Percentiles rank a stretch among this genome's conserved stretches.
Conservation (phyloP, 768 basidiomycete species). For the Crassisporium funariophilum region DNA sequence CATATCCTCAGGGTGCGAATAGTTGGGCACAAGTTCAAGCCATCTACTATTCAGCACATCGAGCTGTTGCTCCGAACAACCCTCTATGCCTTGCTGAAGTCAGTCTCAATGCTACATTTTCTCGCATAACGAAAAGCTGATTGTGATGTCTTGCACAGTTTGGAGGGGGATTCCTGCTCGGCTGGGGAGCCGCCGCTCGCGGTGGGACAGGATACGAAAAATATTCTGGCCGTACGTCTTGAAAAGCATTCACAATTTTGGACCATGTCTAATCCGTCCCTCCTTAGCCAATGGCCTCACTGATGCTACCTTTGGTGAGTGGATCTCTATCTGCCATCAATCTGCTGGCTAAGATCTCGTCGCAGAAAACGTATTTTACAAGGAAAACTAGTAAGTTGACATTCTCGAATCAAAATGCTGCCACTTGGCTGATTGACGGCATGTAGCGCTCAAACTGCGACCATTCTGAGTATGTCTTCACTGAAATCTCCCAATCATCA, state of each 20-base stretch:
- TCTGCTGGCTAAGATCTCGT: conserved; percentile 3
- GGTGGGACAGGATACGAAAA: conserved; percentile 56
- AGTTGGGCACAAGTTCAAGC: conserved; percentile 53
- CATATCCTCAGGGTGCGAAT: conserved; percentile 50
- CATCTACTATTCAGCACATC: conserved; percentile 47
- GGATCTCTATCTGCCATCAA: background rate
- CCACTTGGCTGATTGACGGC: background rate
- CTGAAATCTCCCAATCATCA: conserved; percentile 11
- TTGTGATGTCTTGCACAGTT: no score
- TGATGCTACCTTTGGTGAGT: conserved; percentile 43
- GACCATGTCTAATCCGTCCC: no score
- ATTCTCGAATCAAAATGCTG: background rate
- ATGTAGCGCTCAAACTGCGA: conserved; percentile 47
- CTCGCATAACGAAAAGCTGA: no score
- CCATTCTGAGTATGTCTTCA: conserved; percentile 45
- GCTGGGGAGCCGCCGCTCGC: conserved; percentile 42
- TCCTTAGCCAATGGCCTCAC: conserved; percentile 43
- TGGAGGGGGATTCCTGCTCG: conserved; percentile 49
- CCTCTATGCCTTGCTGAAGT: conserved; percentile 57
- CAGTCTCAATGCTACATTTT: no score
- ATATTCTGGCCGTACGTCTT: conserved; percentile 36
- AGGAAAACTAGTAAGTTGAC: conserved; percentile 49
- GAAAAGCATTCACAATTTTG: no score
- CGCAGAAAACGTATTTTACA: conserved; percentile 53
- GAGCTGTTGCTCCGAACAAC: conserved; percentile 44